These are phyloP conservation scores for Breynia disticha DNA, from an alignment of 441 rosid species.

Conservation along the genomic window DNA sequence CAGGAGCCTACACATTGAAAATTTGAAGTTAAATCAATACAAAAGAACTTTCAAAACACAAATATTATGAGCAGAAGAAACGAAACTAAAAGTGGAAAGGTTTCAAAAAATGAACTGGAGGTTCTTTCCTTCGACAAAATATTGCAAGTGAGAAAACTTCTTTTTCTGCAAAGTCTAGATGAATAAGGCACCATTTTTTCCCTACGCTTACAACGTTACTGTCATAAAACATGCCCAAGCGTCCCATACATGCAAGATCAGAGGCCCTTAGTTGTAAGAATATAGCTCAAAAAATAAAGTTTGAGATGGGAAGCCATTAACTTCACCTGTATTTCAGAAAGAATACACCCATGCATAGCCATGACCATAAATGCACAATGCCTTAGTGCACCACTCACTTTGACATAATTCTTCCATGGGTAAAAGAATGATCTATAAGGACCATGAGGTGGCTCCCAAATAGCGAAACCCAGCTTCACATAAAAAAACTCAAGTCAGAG, in stretches of 20 bases:
- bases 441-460: constrained; percentile 85
- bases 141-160: too few relatives aligned
- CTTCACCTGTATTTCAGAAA: constrained; percentile 73
- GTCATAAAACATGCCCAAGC: too few relatives aligned
- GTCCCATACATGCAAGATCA: too few relatives aligned
- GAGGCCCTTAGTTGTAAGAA: too few relatives aligned
- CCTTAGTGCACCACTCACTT: constrained; percentile 65
- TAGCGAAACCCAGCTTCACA: constrained; percentile 59
- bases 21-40: background rate
- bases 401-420: constrained; percentile 60
- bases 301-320: background rate
- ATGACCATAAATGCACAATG: constrained; percentile 75
- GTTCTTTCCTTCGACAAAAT: too few relatives aligned
- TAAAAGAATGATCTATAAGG: constrained; percentile 43
- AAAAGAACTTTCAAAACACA: background rate
- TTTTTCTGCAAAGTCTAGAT: too few relatives aligned
- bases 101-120: too few relatives aligned
- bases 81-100: background rate
- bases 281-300: background rate
- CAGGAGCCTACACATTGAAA: constrained; percentile 56
- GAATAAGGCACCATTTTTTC: too few relatives aligned
- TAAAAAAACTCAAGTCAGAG: background rate
- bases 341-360: constrained; percentile 82
- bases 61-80: background rate
- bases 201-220: too few relatives aligned